Base-by-base conservation (phyloP, 2,329 filamentous ascomycete species). In the Aspergillus intermedius region DNA sequence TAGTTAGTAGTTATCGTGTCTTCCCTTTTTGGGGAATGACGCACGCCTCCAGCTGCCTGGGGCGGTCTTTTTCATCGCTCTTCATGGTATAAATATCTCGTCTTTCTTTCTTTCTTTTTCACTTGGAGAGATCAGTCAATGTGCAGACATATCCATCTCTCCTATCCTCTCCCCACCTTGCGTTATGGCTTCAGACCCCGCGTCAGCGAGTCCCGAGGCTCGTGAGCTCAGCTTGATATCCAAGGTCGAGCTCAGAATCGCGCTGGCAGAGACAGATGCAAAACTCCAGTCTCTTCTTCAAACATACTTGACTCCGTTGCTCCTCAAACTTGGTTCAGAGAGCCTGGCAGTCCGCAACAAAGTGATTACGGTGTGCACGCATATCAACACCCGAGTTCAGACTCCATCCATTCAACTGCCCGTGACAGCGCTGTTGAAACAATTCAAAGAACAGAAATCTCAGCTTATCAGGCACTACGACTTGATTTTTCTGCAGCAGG, bases 401-500 rank as follows among this genome's bases (percentile, higher is more conserved):
- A 71, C 78, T 55, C 76, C 75, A 49, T 75, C 77, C 7, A 82
- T 96, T 54, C 77, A 91, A 47, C 75, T 98, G 5, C 93, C 93
- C 0, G 90, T 97, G 10, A 79, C 82, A n/a, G 82, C 84, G 13
- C 77, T 98, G 15, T 69, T 97, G 47, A 85, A 90, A 58, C 93
- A 97, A 66, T 96, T 95, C 76, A 95, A 94, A 67, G 81, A 87
- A 19, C 82, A 81, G 34, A 76, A 82, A 35, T 85, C 84, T 10
- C 75, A 84, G 1, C 76, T 96, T 34, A 82, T 98, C 55, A 85
- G 88, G 54, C 88, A 95, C 64, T 87, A 96, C 58, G 91, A 97
- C 68, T 74, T 97, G 37, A 77, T 87, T 15, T 95, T 95, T 64
- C 86, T 96, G 34, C 88, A 94, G 61, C 88, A 95, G 63, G 93